Base-by-base conservation (phyloP, 371 early-diverging fungal species). In the Syncephalastrum contaminatum region DNA sequence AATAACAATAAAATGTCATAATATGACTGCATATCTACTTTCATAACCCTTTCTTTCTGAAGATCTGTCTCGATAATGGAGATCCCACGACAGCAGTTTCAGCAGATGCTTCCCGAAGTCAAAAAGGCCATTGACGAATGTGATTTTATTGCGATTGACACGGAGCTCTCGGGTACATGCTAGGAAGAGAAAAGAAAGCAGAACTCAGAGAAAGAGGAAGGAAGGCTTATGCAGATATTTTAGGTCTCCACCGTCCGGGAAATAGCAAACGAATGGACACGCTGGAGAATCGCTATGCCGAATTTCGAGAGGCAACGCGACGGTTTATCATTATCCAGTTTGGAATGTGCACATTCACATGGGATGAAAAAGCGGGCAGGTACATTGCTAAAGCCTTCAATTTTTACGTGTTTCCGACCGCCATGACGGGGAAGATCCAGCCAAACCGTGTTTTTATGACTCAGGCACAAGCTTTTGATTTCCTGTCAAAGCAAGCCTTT, bases 371-470 rank as follows among this genome's bases (percentile, higher is more conserved):
- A 27, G 67, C 67, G 13, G 83, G 83, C 25, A 67, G 75, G 21
- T 95, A 91, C 73, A 72, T 87, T 24, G 88, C 91, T 10, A 84
- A 82, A 48, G 87, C 96, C 2, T 93, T 93, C 86, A 94, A 92
- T 64, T 91, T 91, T 62, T 91, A 90, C 66, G 75, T 93, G n/a
- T 93, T 92, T 27, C 94, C 94, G 0, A 82, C 80, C 4, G 70
- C 85, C 24, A 77, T 75, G 27, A 75, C 73, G 2, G 82, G 85
- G 18, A 69, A 71, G 20, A 70, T 86, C 15, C 84, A 83, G 15
- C 77, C 87, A 19, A 87, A 90, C 43, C 68, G 83, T 4, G 66
- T 81, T 24, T 91, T 92, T 59, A 54, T 74, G 27, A 77, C 77
- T 15, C 89, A 91, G 58, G 83, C 85, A 25, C 82, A 86, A 18